Evolutionary conservation across 352 stramenopile genomes (phyloP).

Genomic region (Phytopythium ostracodes): DNA sequence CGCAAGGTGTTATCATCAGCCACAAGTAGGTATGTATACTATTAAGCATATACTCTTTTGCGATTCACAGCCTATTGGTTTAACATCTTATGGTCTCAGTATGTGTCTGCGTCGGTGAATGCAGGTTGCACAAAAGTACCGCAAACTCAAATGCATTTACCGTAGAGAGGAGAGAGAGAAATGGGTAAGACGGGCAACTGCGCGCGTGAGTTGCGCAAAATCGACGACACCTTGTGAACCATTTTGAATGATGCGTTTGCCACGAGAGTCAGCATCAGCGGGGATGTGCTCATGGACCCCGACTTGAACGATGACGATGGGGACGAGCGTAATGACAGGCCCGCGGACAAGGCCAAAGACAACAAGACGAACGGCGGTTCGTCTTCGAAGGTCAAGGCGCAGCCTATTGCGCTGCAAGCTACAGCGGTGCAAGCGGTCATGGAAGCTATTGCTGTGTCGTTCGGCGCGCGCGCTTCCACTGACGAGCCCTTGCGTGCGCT

Average conservation of each 20-base stretch:
- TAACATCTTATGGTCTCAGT: background rate
- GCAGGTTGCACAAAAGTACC: no score
- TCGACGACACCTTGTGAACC: background rate
- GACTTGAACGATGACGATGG: background rate
- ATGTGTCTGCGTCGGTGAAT: no score
- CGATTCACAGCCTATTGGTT: background rate
- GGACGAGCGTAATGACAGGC: background rate
- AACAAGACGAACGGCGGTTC: no score
- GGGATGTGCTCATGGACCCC: background rate
- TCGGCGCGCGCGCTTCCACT: no score
- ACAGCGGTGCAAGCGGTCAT: no score
- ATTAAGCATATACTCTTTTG: background rate
- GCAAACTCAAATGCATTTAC: background rate
- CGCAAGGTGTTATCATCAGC: slow-evolving; percentile 1
- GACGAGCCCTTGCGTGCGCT: no score
- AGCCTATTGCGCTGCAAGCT: no score
- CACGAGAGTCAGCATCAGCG: no score
- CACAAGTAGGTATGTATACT: slow-evolving; percentile 1
- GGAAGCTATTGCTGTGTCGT: no score
- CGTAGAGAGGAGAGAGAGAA: background rate
- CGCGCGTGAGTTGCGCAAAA: background rate
- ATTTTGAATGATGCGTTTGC: slow-evolving; percentile 3
- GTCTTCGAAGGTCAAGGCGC: no score
- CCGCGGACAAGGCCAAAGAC: no score
- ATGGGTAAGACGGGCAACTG: no score